phyloP scores from a whole-genome alignment of 768 basidiomycete genomes.

The Brasilioporus rufonigricans region DNA sequence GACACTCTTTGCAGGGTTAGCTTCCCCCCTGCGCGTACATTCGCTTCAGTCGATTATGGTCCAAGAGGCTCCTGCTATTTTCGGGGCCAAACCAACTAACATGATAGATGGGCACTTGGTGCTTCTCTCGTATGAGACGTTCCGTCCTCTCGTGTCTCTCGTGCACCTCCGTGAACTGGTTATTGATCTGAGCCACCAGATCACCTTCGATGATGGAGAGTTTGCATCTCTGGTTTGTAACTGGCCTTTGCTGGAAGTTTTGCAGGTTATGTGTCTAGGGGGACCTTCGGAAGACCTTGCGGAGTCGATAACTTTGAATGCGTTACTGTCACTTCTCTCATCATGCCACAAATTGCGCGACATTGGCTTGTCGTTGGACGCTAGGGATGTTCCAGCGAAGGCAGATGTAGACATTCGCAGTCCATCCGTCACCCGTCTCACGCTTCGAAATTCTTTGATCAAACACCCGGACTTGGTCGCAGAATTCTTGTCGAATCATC shows the following conservation, averaged over 20 bases:
- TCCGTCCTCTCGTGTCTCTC: constrained; percentile 1
- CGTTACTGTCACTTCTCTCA: neutral
- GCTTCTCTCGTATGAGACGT: neutral
- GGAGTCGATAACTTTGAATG: neutral
- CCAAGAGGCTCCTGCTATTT: neutral
- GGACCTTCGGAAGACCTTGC: neutral
- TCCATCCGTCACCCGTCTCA: neutral
- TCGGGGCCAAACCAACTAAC: neutral
- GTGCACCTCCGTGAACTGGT: neutral
- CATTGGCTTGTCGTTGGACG: neutral
- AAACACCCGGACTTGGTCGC: neutral
- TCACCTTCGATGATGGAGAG: neutral
- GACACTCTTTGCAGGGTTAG: neutral
- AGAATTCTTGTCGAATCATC: neutral
- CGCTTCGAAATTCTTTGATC: neutral
- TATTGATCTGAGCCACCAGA: neutral
- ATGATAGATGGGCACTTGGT: neutral
- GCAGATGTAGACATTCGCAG: neutral
- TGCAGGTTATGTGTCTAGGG: neutral
- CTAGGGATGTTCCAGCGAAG: neutral
- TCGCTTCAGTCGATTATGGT: neutral
- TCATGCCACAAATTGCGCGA: neutral
- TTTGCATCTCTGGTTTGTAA: neutral
- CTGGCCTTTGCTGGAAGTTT: neutral
- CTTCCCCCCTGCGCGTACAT: neutral